phyloP scores from a whole-genome alignment of 129 eudicot genomes.

The Saussurea involucrata region DNA sequence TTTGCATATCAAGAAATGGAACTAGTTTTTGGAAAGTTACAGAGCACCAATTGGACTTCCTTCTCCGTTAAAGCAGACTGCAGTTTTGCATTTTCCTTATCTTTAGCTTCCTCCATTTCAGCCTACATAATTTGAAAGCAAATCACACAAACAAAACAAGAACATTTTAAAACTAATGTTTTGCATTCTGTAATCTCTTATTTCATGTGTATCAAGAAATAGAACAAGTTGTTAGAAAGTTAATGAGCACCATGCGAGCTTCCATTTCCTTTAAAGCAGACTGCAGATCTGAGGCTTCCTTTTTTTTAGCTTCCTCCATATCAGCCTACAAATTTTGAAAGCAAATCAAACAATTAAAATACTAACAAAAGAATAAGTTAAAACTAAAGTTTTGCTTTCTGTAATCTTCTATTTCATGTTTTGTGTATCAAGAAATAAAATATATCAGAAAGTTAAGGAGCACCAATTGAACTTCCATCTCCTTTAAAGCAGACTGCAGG shows the following conservation, averaged over 20 bases:
- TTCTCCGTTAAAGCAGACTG: background rate
- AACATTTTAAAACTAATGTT: background rate
- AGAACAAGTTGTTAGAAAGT: background rate
- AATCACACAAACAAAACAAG: background rate
- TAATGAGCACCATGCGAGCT: slow-evolving; percentile 2
- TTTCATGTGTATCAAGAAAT: background rate
- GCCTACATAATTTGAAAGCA: background rate
- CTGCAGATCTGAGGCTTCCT: background rate
- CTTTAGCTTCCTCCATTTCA: background rate
- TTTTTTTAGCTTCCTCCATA: background rate
- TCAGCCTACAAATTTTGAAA: background rate
- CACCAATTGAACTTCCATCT: slow-evolving; percentile 37
- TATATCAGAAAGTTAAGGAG: background rate
- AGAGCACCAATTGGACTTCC: slow-evolving; percentile 15
- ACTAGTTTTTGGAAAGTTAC: background rate
- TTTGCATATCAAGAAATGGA: background rate
- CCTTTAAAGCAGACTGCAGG: slow-evolving; percentile 29
- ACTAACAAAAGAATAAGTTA: background rate
- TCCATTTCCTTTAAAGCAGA: slow-evolving; percentile 11
- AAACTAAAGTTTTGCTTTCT: background rate
- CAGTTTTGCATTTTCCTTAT: background rate
- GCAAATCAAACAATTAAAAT: background rate
- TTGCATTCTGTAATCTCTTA: too few species aligned
- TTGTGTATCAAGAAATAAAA: background rate
- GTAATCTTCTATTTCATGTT: background rate